Evolutionary conservation across 495 filamentous ascomycete species (phyloP).

Genomic region (Cryomyces antarcticus): DNA sequence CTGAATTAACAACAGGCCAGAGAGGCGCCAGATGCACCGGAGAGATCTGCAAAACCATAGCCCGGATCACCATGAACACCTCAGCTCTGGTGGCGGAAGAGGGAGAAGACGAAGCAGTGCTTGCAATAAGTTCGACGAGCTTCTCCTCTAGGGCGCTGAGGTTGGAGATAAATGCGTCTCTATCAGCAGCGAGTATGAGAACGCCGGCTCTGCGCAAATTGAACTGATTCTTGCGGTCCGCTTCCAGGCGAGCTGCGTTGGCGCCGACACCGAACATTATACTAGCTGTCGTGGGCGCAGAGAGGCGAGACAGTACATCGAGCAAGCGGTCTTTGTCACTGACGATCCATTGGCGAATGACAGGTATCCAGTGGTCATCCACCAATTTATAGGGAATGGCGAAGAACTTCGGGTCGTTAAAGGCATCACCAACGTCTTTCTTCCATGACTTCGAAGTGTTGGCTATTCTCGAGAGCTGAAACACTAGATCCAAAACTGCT

Average conservation of each 20-base stretch:
- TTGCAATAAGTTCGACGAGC: constrained; percentile 63
- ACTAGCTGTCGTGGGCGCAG: constrained; percentile 78
- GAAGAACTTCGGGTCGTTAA: constrained; percentile 80
- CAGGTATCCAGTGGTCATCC: constrained; percentile 54
- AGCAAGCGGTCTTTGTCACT: constrained; percentile 74
- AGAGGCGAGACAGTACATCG: constrained; percentile 58
- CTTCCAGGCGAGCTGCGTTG: constrained; percentile 79
- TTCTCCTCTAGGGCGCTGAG: constrained; percentile 58
- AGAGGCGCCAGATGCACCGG: constrained; percentile 57
- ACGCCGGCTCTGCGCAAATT: constrained; percentile 69
- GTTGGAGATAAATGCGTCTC: constrained; percentile 63
- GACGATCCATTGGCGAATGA: constrained; percentile 64
- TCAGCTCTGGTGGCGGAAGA: constrained; percentile 78
- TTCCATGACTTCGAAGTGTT: constrained; percentile 79
- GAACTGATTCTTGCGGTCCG: constrained; percentile 80
- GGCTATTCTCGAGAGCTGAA: constrained; percentile 53
- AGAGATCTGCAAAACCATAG: constrained; percentile 55
- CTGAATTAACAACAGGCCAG: constrained; percentile 78
- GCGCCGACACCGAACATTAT: constrained; percentile 97
- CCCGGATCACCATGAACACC: constrained; percentile 71
- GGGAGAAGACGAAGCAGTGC: constrained; percentile 78
- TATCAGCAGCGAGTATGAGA: constrained; percentile 48
- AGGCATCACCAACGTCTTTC: constrained; percentile 77
- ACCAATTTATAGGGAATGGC: constrained; percentile 39
- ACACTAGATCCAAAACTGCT: constrained; percentile 48